Evolutionary conservation across 1,284 basidiomycete species (phyloP).

Genomic region (Cutaneotrichosporon cyanovorans): DNA sequence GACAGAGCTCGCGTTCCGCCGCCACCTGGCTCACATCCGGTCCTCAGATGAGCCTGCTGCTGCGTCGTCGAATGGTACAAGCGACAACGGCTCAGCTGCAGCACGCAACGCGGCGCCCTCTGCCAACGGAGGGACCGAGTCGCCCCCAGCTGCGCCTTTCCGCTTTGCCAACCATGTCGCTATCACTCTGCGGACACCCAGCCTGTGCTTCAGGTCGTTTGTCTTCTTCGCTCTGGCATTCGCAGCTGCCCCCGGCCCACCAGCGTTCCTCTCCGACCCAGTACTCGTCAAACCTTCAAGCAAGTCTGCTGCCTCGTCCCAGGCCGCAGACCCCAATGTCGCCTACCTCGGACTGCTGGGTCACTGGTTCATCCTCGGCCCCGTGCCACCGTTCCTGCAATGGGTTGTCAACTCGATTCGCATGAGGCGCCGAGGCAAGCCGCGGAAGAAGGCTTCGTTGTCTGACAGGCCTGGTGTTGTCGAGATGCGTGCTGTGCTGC

Average conservation of each 20-base stretch:
- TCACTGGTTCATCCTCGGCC: conserved; percentile 36
- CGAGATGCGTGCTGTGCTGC: conserved; percentile 31
- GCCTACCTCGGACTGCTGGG: conserved; percentile 37
- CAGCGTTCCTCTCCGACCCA: conserved; percentile 35
- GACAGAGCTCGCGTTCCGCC: conserved; percentile 89
- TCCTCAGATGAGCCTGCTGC: conserved; percentile 49
- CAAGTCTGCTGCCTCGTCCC: conserved; percentile 1
- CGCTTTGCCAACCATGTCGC: conserved; percentile 86
- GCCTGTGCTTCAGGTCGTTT: conserved; percentile 42
- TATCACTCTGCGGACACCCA: conserved; percentile 86
- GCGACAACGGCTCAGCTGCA: background rate
- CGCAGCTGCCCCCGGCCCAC: conserved; percentile 44
- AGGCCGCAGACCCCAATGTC: conserved; percentile 24
- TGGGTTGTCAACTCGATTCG: conserved; percentile 29
- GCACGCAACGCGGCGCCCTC: no score
- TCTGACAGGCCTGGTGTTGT: conserved; percentile 34
- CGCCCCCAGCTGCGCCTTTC: conserved; percentile 51
- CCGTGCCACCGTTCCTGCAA: conserved; percentile 27
- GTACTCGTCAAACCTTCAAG: conserved; percentile 12
- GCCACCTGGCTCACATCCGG: conserved; percentile 80
- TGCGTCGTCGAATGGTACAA: conserved; percentile 26
- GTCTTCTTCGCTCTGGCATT: conserved; percentile 70
- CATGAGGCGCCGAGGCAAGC: conserved; percentile 22
- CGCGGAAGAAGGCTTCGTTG: conserved; percentile 27
- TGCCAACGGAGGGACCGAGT: conserved; percentile 26